Evolutionary conservation across 2,329 filamentous ascomycete species (phyloP).

Genomic region (Hymenoscyphus repandus): DNA sequence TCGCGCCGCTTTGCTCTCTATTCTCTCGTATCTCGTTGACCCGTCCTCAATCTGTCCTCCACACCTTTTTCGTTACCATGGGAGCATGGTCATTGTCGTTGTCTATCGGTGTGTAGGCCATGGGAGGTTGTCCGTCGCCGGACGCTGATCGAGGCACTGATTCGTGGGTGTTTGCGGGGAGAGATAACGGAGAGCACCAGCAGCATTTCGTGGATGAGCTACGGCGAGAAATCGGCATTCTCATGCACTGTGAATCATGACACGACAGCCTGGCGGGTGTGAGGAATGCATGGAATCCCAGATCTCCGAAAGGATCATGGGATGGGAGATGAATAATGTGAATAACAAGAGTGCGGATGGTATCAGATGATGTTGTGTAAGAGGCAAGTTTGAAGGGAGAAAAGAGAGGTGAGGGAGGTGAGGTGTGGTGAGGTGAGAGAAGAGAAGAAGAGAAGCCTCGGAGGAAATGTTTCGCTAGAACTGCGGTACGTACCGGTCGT

Average conservation of each 20-base stretch:
- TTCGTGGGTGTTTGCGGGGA: conserved; percentile 16
- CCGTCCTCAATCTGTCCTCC: conserved; percentile 6
- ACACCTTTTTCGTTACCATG: conserved; percentile 1
- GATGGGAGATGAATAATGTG: neutral
- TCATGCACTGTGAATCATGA: conserved; percentile 1
- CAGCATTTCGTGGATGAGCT: conserved; percentile 11
- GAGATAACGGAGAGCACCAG: conserved; percentile 14
- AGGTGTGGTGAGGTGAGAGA: neutral
- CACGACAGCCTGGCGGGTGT: neutral
- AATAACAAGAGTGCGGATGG: neutral
- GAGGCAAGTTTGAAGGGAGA: no score
- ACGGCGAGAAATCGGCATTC: conserved; percentile 16
- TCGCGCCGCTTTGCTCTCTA: neutral
- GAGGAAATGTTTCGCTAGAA: neutral
- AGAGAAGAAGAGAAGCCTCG: neutral
- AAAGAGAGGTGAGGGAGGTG: no score
- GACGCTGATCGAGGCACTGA: conserved; percentile 8
- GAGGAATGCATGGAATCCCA: neutral
- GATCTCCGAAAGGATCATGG: no score
- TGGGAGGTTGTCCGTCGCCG: conserved; percentile 2
- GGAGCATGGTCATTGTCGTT: conserved; percentile 1
- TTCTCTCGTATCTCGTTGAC: neutral
- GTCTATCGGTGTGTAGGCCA: conserved; percentile 12
- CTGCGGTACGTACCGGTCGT: neutral
- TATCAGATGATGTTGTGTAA: neutral